These are phyloP conservation scores for Phytophthora pini DNA, from an alignment of 352 stramenopile species.

Conservation along the genomic window DNA sequence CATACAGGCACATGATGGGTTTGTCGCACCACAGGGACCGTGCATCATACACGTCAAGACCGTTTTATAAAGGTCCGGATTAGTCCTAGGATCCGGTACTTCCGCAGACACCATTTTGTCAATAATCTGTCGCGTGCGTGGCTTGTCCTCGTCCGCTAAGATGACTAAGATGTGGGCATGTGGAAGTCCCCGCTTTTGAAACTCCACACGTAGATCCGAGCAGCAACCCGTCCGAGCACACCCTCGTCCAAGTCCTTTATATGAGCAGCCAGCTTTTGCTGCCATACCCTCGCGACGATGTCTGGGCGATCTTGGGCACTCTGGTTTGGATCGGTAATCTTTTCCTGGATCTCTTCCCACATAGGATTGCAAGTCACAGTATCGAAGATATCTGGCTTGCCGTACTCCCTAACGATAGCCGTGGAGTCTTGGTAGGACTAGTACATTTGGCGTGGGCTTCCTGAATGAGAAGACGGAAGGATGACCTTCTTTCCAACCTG, in stretches of 20 bases:
- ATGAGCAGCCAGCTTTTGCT: not conserved
- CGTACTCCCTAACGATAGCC: not conserved
- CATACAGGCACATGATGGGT: not conserved
- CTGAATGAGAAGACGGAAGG: not conserved
- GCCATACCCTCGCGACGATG: not conserved
- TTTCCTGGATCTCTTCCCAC: not conserved
- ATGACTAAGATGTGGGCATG: not conserved
- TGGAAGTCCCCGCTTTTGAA: no score
- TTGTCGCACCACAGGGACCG: not conserved
- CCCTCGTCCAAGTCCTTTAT: not conserved
- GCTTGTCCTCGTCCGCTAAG: not conserved
- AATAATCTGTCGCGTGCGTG: not conserved
- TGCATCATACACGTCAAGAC: not conserved
- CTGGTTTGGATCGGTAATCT: not conserved
- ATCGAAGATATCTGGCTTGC: not conserved
- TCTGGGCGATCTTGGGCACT: no score
- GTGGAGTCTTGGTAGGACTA: not conserved
- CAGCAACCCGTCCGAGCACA: not conserved
- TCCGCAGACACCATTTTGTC: not conserved
- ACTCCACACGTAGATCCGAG: not conserved
- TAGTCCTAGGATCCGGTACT: not conserved
- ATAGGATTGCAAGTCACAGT: conserved; percentile 6
- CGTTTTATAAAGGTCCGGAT: not conserved
- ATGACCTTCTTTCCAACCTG: not conserved
- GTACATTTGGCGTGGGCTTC: not conserved